Evolutionary conservation across 345 rosid genomes (phyloP).

Genomic region (Euclidium syriacum): DNA sequence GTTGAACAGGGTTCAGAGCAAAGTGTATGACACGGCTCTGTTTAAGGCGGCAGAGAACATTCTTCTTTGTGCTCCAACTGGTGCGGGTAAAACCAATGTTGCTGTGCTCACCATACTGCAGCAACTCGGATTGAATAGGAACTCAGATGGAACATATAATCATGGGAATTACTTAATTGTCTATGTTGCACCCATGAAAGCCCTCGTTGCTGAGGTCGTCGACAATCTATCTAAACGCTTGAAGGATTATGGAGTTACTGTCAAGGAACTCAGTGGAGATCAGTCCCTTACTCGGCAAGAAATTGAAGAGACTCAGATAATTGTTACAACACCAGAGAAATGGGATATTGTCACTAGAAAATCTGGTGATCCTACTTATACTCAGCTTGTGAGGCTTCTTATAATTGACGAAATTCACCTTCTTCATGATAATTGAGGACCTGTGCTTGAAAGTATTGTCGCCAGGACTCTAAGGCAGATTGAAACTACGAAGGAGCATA

Average conservation of each 20-base stretch:
- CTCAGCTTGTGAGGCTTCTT: conserved; percentile 73
- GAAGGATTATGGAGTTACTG: conserved; percentile 62
- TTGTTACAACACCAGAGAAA: conserved; percentile 95
- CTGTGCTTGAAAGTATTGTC: conserved; percentile 88
- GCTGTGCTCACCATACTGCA: conserved; percentile 88
- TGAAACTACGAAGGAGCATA: conserved; percentile 80
- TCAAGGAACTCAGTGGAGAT: conserved; percentile 88
- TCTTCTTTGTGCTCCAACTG: conserved; percentile 95
- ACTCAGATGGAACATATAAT: conserved; percentile 60
- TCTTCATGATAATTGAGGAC: conserved; percentile 86
- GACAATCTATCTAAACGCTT: conserved; percentile 66
- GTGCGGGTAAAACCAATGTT: conserved; percentile 91
- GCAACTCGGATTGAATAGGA: conserved; percentile 61
- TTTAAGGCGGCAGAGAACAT: conserved; percentile 67
- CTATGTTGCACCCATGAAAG: conserved; percentile 97
- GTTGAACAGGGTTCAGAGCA: conserved; percentile 85
- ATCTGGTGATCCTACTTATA: conserved; percentile 83
- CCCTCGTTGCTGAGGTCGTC: conserved; percentile 86
- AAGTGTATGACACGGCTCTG: conserved; percentile 70
- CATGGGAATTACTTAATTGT: conserved; percentile 71
- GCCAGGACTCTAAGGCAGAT: conserved; percentile 92
- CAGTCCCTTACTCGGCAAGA: conserved; percentile 77
- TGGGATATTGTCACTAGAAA: conserved; percentile 95
- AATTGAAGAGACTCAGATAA: conserved; percentile 88
- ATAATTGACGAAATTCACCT: conserved; percentile 90